These are phyloP conservation scores for Aspergillus diversus DNA, from an alignment of 495 filamentous ascomycete species.

Conservation along the genomic window DNA sequence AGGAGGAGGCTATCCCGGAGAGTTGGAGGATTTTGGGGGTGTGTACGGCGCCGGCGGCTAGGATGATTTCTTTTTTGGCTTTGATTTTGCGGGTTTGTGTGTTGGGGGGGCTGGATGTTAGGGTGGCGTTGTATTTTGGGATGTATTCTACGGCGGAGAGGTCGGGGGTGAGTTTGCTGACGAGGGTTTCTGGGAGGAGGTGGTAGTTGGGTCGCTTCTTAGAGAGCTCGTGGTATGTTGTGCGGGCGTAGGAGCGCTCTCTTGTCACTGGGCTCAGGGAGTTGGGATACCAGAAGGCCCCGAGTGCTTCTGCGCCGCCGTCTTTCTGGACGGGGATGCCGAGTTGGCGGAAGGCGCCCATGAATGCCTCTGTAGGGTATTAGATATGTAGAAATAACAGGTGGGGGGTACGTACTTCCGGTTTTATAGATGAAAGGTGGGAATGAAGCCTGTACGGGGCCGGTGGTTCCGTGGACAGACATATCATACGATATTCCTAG, in stretches of 20 bases:
- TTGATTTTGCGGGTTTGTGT: constrained; percentile 37
- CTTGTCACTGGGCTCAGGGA: constrained; percentile 1
- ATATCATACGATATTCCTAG: constrained; percentile 9
- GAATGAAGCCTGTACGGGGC: constrained; percentile 3
- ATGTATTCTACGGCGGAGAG: constrained; percentile 14
- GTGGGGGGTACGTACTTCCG: constrained; percentile 1
- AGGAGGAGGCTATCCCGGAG: constrained; percentile 52
- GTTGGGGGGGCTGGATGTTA: constrained; percentile 5
- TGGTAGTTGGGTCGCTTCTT: constrained; percentile 8
- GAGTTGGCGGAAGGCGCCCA: constrained; percentile 5
- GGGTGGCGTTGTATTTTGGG: neutral
- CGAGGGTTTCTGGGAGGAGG: constrained; percentile 3
- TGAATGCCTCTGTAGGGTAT: neutral
- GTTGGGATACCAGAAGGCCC: constrained; percentile 11
- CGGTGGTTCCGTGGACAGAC: neutral
- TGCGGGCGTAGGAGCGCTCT: constrained; percentile 7
- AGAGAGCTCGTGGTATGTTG: constrained; percentile 4
- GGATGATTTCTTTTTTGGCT: constrained; percentile 56
- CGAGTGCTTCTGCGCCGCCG: constrained; percentile 5
- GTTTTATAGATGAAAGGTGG: constrained; percentile 6
- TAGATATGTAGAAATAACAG: neutral
- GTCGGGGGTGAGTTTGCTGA: constrained; percentile 1
- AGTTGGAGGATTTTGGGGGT: constrained; percentile 59
- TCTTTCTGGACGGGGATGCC: constrained; percentile 9
- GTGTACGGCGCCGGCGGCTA: constrained; percentile 57